Base-by-base conservation (phyloP, 148 eudicot genomes). In the Fallopia convolvulus region DNA sequence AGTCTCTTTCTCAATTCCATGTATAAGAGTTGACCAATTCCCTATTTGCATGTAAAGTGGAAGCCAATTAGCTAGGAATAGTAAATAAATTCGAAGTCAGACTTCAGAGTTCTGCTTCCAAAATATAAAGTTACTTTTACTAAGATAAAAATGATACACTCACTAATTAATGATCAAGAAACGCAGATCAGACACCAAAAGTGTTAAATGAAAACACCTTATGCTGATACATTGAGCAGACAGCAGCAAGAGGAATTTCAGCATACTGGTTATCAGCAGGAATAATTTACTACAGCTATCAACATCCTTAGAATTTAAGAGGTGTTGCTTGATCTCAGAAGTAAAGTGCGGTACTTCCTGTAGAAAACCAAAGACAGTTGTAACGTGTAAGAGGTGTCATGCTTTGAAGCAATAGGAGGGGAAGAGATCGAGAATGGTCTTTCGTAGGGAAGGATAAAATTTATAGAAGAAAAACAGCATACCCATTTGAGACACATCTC, bases 231-330 rank as follows among this genome's bases (percentile, higher is more conserved):
- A 61, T 73, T 65, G 94, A 89, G 77, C 81, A 61, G 77, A 94
- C 98, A 78, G 94, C 93, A 83, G 93, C 91, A 55, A 94, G 86
- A 77, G 98, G 98, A 82, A 94, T 80, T 79, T 94, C 98, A 66
- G 97, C 94, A 89, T 81, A 84, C 21, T 86, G 94, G 72, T 92
- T 86, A 71, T 94, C 98, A 60, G 93, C 84, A 13, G 97, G 93
- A 47, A 94, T 80, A 73, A 94, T 89, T 84, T n/a, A n/a, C n/a
- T n/a, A n/a, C n/a, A n/a, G n/a, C n/a, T n/a, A n/a, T n/a, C n/a
- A n/a, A n/a, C n/a, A n/a, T n/a, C n/a, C n/a, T n/a, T n/a, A n/a
- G n/a, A n/a, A n/a, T n/a, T n/a, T n/a, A n/a, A n/a, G n/a, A n/a
- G n/a, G n/a, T n/a, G 42, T 83, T 83, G 79, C 80, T 85, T 73